These are phyloP conservation scores for Globisporangium acanthophoron DNA, from an alignment of 352 stramenopile genomes.

Conservation along the genomic window DNA sequence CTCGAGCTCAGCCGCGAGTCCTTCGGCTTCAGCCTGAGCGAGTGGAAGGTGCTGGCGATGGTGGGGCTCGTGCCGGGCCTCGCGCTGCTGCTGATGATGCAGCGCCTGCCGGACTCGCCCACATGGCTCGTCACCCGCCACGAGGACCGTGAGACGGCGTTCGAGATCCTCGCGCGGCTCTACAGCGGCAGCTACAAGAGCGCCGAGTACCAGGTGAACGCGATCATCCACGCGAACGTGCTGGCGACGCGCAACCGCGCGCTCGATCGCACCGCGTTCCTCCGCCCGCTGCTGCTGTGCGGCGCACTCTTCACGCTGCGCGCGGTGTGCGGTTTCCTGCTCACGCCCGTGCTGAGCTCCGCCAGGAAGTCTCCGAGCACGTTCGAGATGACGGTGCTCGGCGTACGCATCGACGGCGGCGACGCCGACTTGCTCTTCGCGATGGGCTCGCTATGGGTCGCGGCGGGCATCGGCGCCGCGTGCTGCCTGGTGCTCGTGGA, in stretches of 20 bases:
- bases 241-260: constrained; percentile 43
- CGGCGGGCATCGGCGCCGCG: constrained; percentile 38
- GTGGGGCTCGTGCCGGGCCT: constrained; percentile 43
- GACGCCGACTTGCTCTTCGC: constrained; percentile 46
- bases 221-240: constrained; percentile 66
- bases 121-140: constrained; percentile 74
- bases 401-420: constrained; percentile 44
- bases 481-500: constrained; percentile 68
- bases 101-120: constrained; percentile 70
- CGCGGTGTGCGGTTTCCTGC: constrained; percentile 36
- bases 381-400: constrained; percentile 61
- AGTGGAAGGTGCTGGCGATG: constrained; percentile 70
- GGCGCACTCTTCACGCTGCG: constrained; percentile 42
- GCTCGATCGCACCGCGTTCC: constrained; percentile 64
- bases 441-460: constrained; percentile 32
- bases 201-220: constrained; percentile 65
- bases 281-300: constrained; percentile 59
- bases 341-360: constrained; percentile 48
- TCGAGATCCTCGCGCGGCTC: constrained; percentile 51
- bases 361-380: constrained; percentile 17
- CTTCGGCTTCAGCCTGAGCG: constrained; percentile 73
- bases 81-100: constrained; percentile 48
- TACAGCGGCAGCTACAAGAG: constrained; percentile 41
- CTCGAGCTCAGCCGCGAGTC: constrained; percentile 61
- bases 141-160: constrained; percentile 61